Percentiles rank a stretch among this genome's conserved stretches.
phyloP scores from a whole-genome alignment of 2,329 filamentous ascomycete species.

The Botrytis squamosa region DNA sequence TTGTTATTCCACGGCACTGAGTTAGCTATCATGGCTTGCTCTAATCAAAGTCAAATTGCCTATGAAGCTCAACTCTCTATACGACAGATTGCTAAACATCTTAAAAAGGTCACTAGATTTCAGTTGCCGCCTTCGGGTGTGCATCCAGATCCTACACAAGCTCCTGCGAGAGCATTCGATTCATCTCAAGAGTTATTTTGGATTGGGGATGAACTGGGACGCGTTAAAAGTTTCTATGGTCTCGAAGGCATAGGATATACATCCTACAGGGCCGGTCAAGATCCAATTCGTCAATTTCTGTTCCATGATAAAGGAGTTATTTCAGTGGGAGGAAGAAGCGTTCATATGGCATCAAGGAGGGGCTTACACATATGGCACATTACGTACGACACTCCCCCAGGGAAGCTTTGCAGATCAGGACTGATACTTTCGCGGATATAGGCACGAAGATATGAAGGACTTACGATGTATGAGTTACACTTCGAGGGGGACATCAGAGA shows the following conservation, averaged over 20 bases:
- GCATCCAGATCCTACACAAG: conserved; percentile 66
- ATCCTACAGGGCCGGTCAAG: conserved; percentile 78
- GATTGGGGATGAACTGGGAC: conserved; percentile 84
- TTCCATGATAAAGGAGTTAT: conserved; percentile 91
- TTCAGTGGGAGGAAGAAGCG: conserved; percentile 74
- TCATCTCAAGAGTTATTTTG: conserved; percentile 85
- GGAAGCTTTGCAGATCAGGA: conserved; percentile 8
- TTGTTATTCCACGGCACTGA: conserved; percentile 5
- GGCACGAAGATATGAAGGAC: conserved; percentile 76
- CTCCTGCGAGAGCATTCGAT: conserved; percentile 85
- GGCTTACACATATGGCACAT: conserved; percentile 89
- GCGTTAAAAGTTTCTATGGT: conserved; percentile 84
- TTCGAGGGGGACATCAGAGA: conserved; percentile 76
- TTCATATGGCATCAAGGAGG: conserved; percentile 84
- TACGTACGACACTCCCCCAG: conserved; percentile 48
- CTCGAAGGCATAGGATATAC: conserved; percentile 85
- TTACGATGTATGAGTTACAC: conserved; percentile 95
- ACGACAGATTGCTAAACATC: conserved; percentile 24
- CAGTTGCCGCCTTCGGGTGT: conserved; percentile 74
- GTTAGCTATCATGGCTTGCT: neutral
- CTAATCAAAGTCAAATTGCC: conserved; percentile 3
- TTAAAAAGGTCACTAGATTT: conserved; percentile 72
- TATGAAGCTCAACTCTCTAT: neutral
- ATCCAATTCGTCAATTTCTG: conserved; percentile 80
- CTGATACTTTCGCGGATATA: conserved; percentile 41